These are phyloP conservation scores for Begonia peltatifolia DNA, from an alignment of 306 rosid species.

Conservation along the genomic window DNA sequence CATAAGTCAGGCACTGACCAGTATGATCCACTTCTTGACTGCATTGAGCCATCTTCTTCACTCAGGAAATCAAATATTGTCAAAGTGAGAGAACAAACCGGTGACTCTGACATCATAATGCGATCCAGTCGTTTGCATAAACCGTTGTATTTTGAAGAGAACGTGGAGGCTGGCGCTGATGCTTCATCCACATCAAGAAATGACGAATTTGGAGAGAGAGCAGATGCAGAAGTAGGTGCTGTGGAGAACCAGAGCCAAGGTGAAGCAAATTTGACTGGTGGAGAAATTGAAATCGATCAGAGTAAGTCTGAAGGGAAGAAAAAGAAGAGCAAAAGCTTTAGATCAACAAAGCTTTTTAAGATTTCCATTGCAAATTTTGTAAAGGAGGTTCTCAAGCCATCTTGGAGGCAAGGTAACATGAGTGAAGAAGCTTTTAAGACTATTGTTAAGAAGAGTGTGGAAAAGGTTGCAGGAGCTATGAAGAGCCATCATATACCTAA, in stretches of 20 bases:
- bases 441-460: slow-evolving; percentile 94
- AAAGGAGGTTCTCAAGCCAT: slow-evolving; percentile 85
- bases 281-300: slow-evolving; percentile 64
- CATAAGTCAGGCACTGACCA: slow-evolving; percentile 46
- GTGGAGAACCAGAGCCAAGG: slow-evolving; percentile 63
- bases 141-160: slow-evolving; percentile 48
- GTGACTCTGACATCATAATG: slow-evolving; percentile 36
- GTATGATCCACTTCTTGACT: slow-evolving; percentile 87
- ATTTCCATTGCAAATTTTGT: slow-evolving; percentile 83
- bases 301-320: slow-evolving; percentile 53
- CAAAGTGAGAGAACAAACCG: slow-evolving; percentile 37
- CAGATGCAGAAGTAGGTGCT: slow-evolving; percentile 75
- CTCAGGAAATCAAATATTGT: slow-evolving; percentile 27
- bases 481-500: slow-evolving; percentile 79
- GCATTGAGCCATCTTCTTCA: slow-evolving; percentile 58
- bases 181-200: slow-evolving; percentile 62
- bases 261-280: slow-evolving; percentile 33
- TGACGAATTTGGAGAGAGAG: slow-evolving; percentile 86
- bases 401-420: slow-evolving; percentile 99
- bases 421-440: slow-evolving; percentile 98
- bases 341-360: slow-evolving; percentile 75
- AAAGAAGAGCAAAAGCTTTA: slow-evolving; percentile 68
- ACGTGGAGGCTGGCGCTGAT: slow-evolving; percentile 41
- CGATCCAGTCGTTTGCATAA: slow-evolving; percentile 41
- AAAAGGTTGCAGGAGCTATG: slow-evolving; percentile 97